Percentiles rank a stretch among this genome's conserved stretches.
Evolutionary conservation across 2,329 filamentous ascomycete species (phyloP).

Genomic region (Whalleya microplaca): DNA sequence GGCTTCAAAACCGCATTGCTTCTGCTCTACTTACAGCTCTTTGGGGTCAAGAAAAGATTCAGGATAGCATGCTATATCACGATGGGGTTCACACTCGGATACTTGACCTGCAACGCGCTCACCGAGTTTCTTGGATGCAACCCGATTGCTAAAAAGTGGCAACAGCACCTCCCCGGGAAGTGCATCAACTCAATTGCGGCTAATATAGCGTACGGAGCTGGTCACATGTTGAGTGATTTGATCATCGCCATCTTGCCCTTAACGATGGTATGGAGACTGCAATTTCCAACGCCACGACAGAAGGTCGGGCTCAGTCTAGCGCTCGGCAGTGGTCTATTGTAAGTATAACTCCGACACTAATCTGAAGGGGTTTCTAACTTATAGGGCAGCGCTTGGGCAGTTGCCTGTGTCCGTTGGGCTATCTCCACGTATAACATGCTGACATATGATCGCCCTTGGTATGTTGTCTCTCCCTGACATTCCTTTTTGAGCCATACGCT

Average conservation of each 20-base stretch:
- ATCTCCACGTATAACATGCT: slow-evolving; percentile 37
- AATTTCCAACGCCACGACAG: slow-evolving; percentile 31
- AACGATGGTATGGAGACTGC: slow-evolving; percentile 33
- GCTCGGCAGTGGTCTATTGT: slow-evolving; percentile 35
- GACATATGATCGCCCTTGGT: slow-evolving; percentile 35
- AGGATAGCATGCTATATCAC: slow-evolving; percentile 34
- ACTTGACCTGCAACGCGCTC: slow-evolving; percentile 63
- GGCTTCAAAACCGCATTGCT: slow-evolving; percentile 38
- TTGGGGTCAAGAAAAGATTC: slow-evolving; percentile 34
- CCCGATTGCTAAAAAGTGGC: slow-evolving; percentile 36
- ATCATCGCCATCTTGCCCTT: slow-evolving; percentile 36
- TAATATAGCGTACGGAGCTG: slow-evolving; percentile 35
- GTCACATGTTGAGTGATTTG: slow-evolving; percentile 37
- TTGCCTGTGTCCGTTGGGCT: slow-evolving; percentile 34
- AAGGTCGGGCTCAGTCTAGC: slow-evolving; percentile 36
- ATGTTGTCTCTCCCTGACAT: not conserved
- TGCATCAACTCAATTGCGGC: slow-evolving; percentile 33
- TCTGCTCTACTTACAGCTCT: slow-evolving; percentile 35
- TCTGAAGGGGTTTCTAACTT: slow-evolving; percentile 12
- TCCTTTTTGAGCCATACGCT: not conserved
- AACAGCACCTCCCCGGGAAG: slow-evolving; percentile 26
- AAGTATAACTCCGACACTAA: slow-evolving; percentile 2
- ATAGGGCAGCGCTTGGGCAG: slow-evolving; percentile 32
- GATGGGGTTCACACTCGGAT: slow-evolving; percentile 52
- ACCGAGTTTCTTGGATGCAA: slow-evolving; percentile 35